phyloP scores from a whole-genome alignment of 352 stramenopile genomes.

The Hyaloperonospora arabidopsidis region DNA sequence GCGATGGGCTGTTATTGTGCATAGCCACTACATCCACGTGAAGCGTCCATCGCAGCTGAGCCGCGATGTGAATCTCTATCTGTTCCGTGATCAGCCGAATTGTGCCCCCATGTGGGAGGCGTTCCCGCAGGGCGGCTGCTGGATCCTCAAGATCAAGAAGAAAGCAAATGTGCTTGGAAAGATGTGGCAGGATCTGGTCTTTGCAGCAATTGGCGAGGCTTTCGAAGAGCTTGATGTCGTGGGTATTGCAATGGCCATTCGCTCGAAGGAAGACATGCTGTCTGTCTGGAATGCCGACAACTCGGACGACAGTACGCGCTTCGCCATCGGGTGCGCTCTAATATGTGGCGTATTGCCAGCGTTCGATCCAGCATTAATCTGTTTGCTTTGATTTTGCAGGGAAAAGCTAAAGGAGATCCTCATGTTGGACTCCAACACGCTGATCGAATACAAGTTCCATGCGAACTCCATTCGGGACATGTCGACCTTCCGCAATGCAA shows the following conservation, averaged over 20 bases:
- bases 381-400: constrained; percentile 22
- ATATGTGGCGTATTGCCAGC: background rate
- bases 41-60: constrained; percentile 88
- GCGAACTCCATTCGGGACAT: constrained; percentile 89
- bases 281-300: constrained; percentile 93
- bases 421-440: constrained; percentile 89
- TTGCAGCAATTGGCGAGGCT: constrained; percentile 86
- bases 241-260: constrained; percentile 88
- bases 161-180: constrained; percentile 90
- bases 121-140: constrained; percentile 90
- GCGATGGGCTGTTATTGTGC: background rate
- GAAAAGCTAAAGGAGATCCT: constrained; percentile 92
- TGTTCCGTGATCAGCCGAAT: constrained; percentile 87
- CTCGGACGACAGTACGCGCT: constrained; percentile 77
- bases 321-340: constrained; percentile 62
- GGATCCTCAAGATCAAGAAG: constrained; percentile 94
- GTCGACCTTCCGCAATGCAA: constrained; percentile 90
- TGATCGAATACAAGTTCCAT: constrained; percentile 94
- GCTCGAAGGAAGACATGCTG: constrained; percentile 91
- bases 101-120: constrained; percentile 88
- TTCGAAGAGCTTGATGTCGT: constrained; percentile 90
- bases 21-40: constrained; percentile 88
- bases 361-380: constrained; percentile 4
- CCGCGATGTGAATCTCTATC: constrained; percentile 89
- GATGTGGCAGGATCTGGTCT: constrained; percentile 92